Evolutionary conservation across 176 grass and related monocot species (phyloP).

Genomic region (Triticum urartu): DNA sequence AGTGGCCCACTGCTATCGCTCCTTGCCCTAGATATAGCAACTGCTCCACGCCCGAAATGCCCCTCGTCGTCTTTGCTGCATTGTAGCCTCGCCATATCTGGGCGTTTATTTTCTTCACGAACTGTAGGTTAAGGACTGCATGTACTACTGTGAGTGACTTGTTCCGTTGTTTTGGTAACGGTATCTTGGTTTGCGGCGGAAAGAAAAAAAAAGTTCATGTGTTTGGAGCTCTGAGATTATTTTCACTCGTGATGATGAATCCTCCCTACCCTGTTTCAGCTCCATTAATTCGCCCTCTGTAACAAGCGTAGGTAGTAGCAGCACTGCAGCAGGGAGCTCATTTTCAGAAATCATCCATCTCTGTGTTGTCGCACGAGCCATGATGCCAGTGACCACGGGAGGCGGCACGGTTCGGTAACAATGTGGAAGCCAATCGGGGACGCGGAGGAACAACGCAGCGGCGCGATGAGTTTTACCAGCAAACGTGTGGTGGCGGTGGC

Average conservation of each 20-base stretch:
- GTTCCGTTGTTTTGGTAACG: background rate
- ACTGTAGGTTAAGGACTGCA: constrained; percentile 4
- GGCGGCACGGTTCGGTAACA: background rate
- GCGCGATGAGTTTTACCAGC: background rate
- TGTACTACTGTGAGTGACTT: background rate
- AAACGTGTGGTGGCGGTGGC: constrained; percentile 33
- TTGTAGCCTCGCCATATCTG: constrained; percentile 5
- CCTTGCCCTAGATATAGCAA: constrained; percentile 2
- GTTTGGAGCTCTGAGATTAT: background rate
- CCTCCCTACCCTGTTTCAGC: background rate
- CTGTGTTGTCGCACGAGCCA: background rate
- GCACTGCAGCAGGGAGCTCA: background rate
- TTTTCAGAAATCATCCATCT: background rate
- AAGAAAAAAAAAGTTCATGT: background rate
- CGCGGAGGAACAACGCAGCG: background rate
- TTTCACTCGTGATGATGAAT: background rate
- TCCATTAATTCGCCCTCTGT: no score
- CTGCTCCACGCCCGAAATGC: background rate
- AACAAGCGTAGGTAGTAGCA: background rate
- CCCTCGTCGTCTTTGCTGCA: background rate
- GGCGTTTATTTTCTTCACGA: constrained; percentile 12
- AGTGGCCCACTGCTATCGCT: background rate
- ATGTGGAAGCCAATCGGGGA: background rate
- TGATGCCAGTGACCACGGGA: background rate
- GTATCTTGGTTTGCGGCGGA: background rate